These are phyloP conservation scores for Backusella sp. DNA, from an alignment of 192 early-diverging fungal genomes.

Conservation along the genomic window DNA sequence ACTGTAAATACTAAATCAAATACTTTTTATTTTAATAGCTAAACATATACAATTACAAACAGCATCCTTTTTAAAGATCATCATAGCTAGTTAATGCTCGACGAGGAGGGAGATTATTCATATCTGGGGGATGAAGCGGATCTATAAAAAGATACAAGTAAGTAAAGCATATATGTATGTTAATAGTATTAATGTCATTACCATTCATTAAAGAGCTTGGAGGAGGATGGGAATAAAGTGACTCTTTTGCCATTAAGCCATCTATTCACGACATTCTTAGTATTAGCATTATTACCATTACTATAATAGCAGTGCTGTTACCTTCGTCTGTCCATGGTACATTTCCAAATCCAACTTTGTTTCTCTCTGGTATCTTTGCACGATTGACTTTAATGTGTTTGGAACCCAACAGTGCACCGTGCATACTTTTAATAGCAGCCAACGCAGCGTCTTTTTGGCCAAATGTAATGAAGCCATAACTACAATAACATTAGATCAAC, in stretches of 20 bases:
- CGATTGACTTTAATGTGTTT: conserved; percentile 45
- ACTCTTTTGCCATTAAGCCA: conserved; percentile 23
- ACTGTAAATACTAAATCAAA: too few relatives aligned
- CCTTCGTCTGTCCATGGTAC: conserved; percentile 55
- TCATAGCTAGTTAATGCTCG: conserved; percentile 24
- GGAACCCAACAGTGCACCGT: conserved; percentile 41
- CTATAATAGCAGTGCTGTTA: not conserved
- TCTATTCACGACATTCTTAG: not conserved
- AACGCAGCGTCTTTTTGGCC: conserved; percentile 38
- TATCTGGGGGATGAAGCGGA: conserved; percentile 1
- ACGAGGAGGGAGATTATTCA: not conserved
- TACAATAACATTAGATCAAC: not conserved
- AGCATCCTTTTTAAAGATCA: conserved; percentile 11
- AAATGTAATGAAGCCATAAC: conserved; percentile 52
- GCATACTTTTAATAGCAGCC: conserved; percentile 44
- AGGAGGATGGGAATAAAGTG: not conserved
- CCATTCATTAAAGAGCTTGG: not conserved
- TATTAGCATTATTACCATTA: too few relatives aligned
- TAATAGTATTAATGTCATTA: not conserved
- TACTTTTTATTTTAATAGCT: not conserved
- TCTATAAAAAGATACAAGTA: not conserved
- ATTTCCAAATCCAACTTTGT: conserved; percentile 51
- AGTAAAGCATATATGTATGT: too few relatives aligned
- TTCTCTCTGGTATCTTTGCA: conserved; percentile 53
- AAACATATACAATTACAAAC: not conserved